A percentile compares a stretch with the other conserved stretches of the same genome.
Evolutionary conservation across 495 filamentous ascomycete genomes (phyloP).

Genomic region (Thermothielavioides terrestris): DNA sequence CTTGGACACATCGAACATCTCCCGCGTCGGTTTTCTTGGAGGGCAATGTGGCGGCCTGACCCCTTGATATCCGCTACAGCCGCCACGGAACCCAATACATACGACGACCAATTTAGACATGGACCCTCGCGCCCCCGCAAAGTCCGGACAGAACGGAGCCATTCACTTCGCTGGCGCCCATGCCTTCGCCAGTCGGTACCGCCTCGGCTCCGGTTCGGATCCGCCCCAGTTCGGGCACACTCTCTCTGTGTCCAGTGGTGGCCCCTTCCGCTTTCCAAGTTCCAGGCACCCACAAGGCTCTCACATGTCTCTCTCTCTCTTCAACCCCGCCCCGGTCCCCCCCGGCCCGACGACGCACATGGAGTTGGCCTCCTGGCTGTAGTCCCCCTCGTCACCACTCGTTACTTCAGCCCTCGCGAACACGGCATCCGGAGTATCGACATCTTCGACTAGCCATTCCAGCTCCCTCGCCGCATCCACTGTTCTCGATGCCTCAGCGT

Average conservation of each 20-base stretch:
- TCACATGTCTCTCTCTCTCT: no score
- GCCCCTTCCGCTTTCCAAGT: neutral
- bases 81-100: neutral
- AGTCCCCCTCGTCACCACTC: constrained; percentile 3
- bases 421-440: neutral
- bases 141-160: neutral
- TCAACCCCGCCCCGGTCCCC: no score
- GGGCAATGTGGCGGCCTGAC: no score
- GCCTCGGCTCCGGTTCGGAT: neutral
- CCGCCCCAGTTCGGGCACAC: neutral
- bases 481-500: neutral
- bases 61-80: no score
- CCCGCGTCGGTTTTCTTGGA: no score
- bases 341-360: no score
- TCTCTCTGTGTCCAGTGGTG: no score
- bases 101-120: no score
- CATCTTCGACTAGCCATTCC: constrained; percentile 1
- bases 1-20: no score
- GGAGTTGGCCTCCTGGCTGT: neutral
- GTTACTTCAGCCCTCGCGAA: constrained; percentile 6
- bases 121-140: no score
- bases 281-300: no score
- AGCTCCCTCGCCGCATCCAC: neutral
- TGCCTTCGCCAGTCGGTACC: neutral
- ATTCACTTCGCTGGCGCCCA: neutral